Conservation (phyloP, 176 grass and related monocot genomes). For the Sorghum bicolor region Sorghum_bicolor_NCBIv3 NC_012874.2:55274001-55274500, state of each 20-base stretch:
- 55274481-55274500: neutral
- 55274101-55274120: constrained; percentile 98
- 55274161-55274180: neutral
- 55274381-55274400: neutral
- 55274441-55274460: neutral
- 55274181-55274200: neutral
- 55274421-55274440: neutral
- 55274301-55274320: too few relatives aligned
- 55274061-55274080: constrained; percentile 48
- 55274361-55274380: neutral
- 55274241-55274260: neutral
- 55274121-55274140: constrained; percentile 58
- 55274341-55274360: neutral
- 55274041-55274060: constrained; percentile 83
- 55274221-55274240: neutral
- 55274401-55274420: neutral
- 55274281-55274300: neutral
- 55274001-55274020: constrained; percentile 58
- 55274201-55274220: neutral
- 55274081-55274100: constrained; percentile 93
- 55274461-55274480: neutral
- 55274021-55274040: constrained; percentile 76
- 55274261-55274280: neutral
- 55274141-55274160: neutral
- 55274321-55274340: too few relatives aligned